Percentiles rank a stretch among this genome's conserved stretches.
Evolutionary conservation across 306 rosid genomes (phyloP).

Genomic region (Lotus japonicus): DNA sequence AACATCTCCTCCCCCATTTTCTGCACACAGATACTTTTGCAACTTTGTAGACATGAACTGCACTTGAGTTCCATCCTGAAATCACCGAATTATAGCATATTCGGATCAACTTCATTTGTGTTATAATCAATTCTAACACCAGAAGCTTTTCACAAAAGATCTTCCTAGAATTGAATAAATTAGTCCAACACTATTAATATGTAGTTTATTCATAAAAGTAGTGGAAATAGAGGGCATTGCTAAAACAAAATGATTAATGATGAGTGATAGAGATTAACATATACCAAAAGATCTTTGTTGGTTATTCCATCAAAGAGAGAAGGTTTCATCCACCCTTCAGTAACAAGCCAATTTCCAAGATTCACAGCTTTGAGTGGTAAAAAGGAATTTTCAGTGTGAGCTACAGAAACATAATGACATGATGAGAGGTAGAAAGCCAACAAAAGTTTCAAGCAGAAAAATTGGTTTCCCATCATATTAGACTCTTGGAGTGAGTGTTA

Average conservation of each 20-base stretch:
- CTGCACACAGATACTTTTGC: slow-evolving; percentile 41
- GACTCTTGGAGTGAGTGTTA: neutral
- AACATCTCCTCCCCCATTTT: slow-evolving; percentile 49
- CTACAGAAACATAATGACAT: slow-evolving; percentile 13
- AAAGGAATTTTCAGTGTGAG: slow-evolving; percentile 22
- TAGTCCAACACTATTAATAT: no score
- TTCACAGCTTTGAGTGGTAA: slow-evolving; percentile 59
- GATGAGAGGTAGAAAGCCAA: slow-evolving; percentile 18
- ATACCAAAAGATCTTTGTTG: slow-evolving; percentile 61
- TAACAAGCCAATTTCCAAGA: slow-evolving; percentile 61
- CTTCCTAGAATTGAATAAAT: no score
- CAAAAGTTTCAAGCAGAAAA: slow-evolving; percentile 4
- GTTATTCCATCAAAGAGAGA: slow-evolving; percentile 48
- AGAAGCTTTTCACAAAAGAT: no score
- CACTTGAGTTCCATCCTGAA: slow-evolving; percentile 71
- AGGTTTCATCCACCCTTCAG: slow-evolving; percentile 72
- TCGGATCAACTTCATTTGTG: no score
- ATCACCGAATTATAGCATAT: neutral
- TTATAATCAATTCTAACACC: no score
- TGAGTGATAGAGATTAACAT: neutral
- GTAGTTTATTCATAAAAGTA: neutral
- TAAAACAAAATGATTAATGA: neutral
- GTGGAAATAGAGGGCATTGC: neutral
- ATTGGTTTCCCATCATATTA: slow-evolving; percentile 11
- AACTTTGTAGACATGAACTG: slow-evolving; percentile 46